A percentile compares a stretch with the other conserved stretches of the same genome.
Conservation (phyloP, 2,329 filamentous ascomycete species). For the Pseudogymnoascus sp. region DNA sequence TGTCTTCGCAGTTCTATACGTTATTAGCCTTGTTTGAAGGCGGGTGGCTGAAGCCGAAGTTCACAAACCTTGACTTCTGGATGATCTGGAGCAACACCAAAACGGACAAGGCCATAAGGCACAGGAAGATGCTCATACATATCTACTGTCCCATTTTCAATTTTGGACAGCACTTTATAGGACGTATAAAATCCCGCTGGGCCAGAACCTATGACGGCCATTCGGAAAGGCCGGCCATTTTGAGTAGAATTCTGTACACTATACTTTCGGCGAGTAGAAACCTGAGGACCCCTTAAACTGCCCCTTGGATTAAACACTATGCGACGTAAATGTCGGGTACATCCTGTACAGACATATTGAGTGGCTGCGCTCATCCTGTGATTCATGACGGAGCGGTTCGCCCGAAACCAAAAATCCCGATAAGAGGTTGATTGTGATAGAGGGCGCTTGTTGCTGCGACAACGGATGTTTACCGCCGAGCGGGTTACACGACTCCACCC, state of each 20-base stretch:
- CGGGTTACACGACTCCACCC: conserved; percentile 5
- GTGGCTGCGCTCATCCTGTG: conserved; percentile 24
- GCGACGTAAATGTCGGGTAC: conserved; percentile 13
- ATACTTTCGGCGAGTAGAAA: conserved; percentile 21
- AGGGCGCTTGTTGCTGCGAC: conserved; percentile 6
- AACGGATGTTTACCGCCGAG: neutral
- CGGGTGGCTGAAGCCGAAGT: conserved; percentile 5
- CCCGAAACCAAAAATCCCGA: conserved; percentile 1
- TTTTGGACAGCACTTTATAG: conserved; percentile 72
- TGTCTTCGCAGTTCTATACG: conserved; percentile 82
- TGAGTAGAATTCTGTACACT: conserved; percentile 22
- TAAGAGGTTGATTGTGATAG: conserved; percentile 11
- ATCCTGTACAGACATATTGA: conserved; percentile 27
- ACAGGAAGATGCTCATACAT: conserved; percentile 96
- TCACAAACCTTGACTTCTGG: conserved; percentile 82
- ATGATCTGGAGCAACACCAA: conserved; percentile 96
- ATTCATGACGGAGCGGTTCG: conserved; percentile 13
- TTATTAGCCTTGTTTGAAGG: conserved; percentile 16
- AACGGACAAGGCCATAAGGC: conserved; percentile 85
- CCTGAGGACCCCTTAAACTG: neutral
- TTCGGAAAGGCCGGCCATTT: conserved; percentile 53
- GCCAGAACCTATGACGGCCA: conserved; percentile 88
- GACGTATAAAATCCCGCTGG: conserved; percentile 95
- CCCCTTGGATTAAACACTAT: neutral
- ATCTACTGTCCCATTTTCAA: conserved; percentile 68